Evolutionary conservation across 176 grass and related monocot species (phyloP), one percentile per base, ranked within the genome.

Genomic region (Oryza coarctata): DNA sequence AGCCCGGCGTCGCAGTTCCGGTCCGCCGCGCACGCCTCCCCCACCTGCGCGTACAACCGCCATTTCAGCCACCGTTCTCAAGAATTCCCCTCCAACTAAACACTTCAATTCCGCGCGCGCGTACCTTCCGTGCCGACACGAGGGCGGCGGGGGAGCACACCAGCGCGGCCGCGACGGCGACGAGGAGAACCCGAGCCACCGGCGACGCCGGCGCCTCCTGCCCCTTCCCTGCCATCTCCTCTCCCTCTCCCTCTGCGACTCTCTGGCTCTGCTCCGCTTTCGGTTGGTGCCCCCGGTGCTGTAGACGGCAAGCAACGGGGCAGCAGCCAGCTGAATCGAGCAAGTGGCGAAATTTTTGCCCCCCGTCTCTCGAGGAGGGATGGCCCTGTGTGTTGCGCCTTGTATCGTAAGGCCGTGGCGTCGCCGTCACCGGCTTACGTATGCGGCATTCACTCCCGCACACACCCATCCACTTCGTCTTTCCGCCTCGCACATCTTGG

Each of bases 1-100:
- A 95, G 87, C 12, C 96, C 92, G 1, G 87, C 85, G 87, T 79
- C 86, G 85, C 96, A 98, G 90, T 92, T 98, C 45, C 82, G 67
- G 60, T 71, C 31, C 41, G 12, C 1, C 73, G 90, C 77, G 83
- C 96, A 98, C 70, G 89, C 85, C 76, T 69, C 38, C 4, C 96
- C 90, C 18, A 87, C 78, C 92, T 94, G 78, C 77, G 6, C 2
- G 4, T 1, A 27, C 61, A 17, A 1, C 0, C 32, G 9, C 52
- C 23, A 43, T 41, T 34, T 50, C 0, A 23, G 0, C 22, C 7
- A 2, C 18, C 17, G 6, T 2, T 6, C 1, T 7, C 52, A 2
- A 0, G 1, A 2, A 2, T 8, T n/a, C 52, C 52, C 10, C 52
- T n/a, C 18, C 6, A 57, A 4, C 50, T 9, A 55, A 0, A 55